Percentiles rank a stretch among this genome's conserved stretches.
These are phyloP conservation scores for Dactylonectria macrodidyma DNA, from an alignment of 2,329 filamentous ascomycete genomes.

Conservation along the genomic window DNA sequence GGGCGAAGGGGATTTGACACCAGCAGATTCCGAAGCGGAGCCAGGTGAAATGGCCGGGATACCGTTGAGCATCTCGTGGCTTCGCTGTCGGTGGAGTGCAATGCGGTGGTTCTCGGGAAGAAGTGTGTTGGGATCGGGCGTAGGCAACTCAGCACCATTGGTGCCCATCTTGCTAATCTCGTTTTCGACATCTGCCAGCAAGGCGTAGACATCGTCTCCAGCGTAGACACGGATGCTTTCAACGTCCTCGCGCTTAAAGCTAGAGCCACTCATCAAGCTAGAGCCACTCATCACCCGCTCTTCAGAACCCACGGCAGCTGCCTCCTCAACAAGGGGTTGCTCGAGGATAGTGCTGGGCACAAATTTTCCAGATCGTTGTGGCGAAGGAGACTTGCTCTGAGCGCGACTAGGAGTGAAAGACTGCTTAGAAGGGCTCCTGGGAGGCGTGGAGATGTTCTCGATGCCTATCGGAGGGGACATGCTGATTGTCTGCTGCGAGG, in stretches of 20 bases:
- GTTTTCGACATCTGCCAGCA: constrained; percentile 76
- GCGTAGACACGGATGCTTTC: constrained; percentile 80
- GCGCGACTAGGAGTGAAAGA: constrained; percentile 51
- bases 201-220: constrained; percentile 76
- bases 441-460: constrained; percentile 68
- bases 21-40: constrained; percentile 47
- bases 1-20: constrained; percentile 45
- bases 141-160: constrained; percentile 30
- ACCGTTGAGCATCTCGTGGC: constrained; percentile 66
- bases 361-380: constrained; percentile 66
- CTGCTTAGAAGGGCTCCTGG: constrained; percentile 70
- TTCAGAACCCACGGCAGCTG: constrained; percentile 46
- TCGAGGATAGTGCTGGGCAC: constrained; percentile 71
- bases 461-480: constrained; percentile 54
- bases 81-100: constrained; percentile 63
- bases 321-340: constrained; percentile 63
- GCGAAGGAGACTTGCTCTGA: constrained; percentile 61
- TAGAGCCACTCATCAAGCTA: constrained; percentile 40
- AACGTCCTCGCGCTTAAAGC: constrained; percentile 59
- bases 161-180: constrained; percentile 57
- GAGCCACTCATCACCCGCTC: constrained; percentile 44
- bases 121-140: constrained; percentile 15
- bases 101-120: constrained; percentile 51
- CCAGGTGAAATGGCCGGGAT: constrained; percentile 35
- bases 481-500: constrained; percentile 59